Base-by-base conservation (phyloP, 2,329 filamentous ascomycete genomes). In the Aaosphaeria pasadenensis region DNA sequence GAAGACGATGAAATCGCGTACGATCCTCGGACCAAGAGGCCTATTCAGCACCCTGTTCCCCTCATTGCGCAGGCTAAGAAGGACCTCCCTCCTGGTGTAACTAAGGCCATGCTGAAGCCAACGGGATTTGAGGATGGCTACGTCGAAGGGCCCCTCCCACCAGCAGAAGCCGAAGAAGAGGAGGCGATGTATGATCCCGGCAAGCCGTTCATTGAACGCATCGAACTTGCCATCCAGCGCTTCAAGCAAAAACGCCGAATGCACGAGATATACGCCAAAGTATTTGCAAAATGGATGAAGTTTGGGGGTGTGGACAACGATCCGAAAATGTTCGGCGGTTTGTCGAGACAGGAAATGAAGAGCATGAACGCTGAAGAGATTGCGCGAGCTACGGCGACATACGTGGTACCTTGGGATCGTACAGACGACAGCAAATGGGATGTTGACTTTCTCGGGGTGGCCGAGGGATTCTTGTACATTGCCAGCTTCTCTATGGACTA, bases 161-260 rank as follows among this genome's bases (percentile, higher is more conserved):
- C 86, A 0, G 77, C 77, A 0, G 85, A 95, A 62, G 78, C 82
- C 43, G 71, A 78, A 3, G 78, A 86, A 44, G 88, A 95, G 61
- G 73, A 78, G 17, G 75, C 80, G 9, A 73, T 94, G 28, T 99
- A 96, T 63, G 67, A 82, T 54, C 66, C 73, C 76, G 68, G 71
- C 9, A 67, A 69, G 42, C 46, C 61, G 2, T 73, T 77, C 47
- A 55, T 64, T 30, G 88, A 87, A 47, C 89, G 94, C 42, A 89
- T 97, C 38, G 86, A 96, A 63, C 81, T 85, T 29, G 94, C 89
- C 42, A 87, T 97, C 46, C 85, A 91, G 56, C 86, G 90, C 11
- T 99, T 86, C 72, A 84, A 87, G 52, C 78, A 82, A 33, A 87
- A 85, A 42, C 87, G 91, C 31, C 91, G 88, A 55, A 80, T 96